These are phyloP conservation scores for Quercus phellos DNA, from an alignment of 331 rosid genomes.

Conservation along the genomic window DNA sequence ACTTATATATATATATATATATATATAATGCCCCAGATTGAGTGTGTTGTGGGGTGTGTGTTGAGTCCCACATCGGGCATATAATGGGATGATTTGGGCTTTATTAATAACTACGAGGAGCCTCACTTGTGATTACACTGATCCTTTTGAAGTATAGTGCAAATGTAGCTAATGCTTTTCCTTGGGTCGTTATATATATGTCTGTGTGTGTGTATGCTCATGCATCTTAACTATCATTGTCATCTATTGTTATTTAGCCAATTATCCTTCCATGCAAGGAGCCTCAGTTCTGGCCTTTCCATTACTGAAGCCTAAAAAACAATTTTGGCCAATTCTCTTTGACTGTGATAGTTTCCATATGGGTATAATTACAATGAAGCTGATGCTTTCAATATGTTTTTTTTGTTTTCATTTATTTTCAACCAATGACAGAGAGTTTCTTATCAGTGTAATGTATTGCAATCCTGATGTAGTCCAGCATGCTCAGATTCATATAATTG, in stretches of 20 bases:
- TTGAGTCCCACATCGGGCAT: too few relatives aligned
- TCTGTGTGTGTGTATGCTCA: not conserved
- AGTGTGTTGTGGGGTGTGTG: too few relatives aligned
- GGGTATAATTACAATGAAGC: not conserved
- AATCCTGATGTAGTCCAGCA: not conserved
- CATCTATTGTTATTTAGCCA: not conserved
- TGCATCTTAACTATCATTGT: not conserved
- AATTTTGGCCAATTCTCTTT: not conserved
- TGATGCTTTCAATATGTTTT: not conserved
- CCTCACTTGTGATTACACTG: too few relatives aligned
- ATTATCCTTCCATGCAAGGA: not conserved
- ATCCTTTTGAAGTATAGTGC: too few relatives aligned
- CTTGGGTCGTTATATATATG: too few relatives aligned
- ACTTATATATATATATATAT: too few relatives aligned
- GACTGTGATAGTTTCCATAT: not conserved
- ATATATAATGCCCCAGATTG: too few relatives aligned
- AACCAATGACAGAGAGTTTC: not conserved
- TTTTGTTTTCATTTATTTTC: not conserved
- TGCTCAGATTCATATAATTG: not conserved
- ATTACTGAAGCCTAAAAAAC: not conserved
- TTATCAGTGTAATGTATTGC: not conserved
- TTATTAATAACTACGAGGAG: too few relatives aligned
- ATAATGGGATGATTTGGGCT: too few relatives aligned
- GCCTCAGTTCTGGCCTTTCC: not conserved
- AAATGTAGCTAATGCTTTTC: too few relatives aligned